Evolutionary conservation across 306 rosid genomes (phyloP), one percentile per base, ranked within the genome.

Genomic region (Alnus rubra): DNA sequence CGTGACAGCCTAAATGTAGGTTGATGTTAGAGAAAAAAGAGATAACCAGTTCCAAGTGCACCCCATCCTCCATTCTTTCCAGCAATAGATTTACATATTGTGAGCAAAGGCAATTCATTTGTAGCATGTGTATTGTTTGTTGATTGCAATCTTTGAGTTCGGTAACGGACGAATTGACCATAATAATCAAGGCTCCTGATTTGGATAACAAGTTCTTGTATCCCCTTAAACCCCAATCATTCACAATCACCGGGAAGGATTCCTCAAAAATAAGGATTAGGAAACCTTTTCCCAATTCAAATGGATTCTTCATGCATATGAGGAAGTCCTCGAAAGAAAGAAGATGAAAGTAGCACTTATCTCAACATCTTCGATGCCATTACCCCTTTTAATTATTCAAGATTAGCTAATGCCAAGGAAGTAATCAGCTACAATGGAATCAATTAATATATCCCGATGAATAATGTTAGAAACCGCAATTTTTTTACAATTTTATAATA

Each of bases 51-150:
- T 59, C n/a, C 54, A 68, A 74, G 73, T 74, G 84, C 82, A 81
- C 75, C 51, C 47, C 77, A 77, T 76, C 31, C 79, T 76, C 31
- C 44, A 87, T 91, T 88, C 87, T 80, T 90, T 84, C 53, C 23
- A 69, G 51, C 35, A 59, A 74, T 71, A 60, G 68, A 68, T 60
- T 86, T 80, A 47, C 65, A 80, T 64, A 52, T 55, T 19, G 82
- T 65, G 39, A 58, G 63, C 58, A 10, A 31, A 75, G 78, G 82
- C 78, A 51, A 81, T 82, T 79, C 76, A 18, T 82, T 76, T 71
- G 74, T 74, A 76, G 81, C 74, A 84, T 59, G 53, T 76, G 42
- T 76, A 65, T 77, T 48, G 64, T 74, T 48, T 42, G 45, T 42
- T 42, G 83, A 75, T 73, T 74, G 44, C 54, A 45, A 52, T 7